phyloP scores from a whole-genome alignment of 306 rosid genomes.

The Fagus crenata region DNA sequence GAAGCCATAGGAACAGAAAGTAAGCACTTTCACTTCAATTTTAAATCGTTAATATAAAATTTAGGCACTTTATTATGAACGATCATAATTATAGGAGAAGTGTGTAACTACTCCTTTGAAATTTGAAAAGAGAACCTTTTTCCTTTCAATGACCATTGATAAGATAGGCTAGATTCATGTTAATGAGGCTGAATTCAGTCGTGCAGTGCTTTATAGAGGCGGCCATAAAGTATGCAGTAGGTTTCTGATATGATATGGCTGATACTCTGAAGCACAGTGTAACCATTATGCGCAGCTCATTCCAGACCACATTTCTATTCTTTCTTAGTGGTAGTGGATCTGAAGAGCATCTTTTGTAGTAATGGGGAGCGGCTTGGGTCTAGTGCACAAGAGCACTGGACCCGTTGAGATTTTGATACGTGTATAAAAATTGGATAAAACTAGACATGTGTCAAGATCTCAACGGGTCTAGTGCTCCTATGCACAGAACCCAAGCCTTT shows the following conservation, averaged over 20 bases:
- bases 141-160: background rate
- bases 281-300: background rate
- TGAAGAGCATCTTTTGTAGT: background rate
- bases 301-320: background rate
- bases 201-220: constrained; percentile 17
- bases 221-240: constrained; percentile 23
- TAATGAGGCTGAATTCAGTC: background rate
- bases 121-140: background rate
- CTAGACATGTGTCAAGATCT: too few relatives aligned
- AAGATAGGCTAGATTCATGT: constrained; percentile 14
- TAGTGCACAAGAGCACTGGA: too few relatives aligned
- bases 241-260: background rate
- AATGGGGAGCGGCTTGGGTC: too few relatives aligned
- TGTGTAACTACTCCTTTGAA: too few relatives aligned
- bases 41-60: too few relatives aligned
- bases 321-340: background rate
- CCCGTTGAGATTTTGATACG: too few relatives aligned
- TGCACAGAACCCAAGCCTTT: background rate
- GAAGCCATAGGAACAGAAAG: too few relatives aligned
- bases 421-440: too few relatives aligned
- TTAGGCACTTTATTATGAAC: too few relatives aligned
- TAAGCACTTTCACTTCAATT: too few relatives aligned
- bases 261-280: background rate
- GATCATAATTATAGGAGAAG: too few relatives aligned
- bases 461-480: too few relatives aligned